These are phyloP conservation scores for Thraustochytrium striatum DNA, from an alignment of 352 stramenopile genomes.

Conservation along the genomic window DNA sequence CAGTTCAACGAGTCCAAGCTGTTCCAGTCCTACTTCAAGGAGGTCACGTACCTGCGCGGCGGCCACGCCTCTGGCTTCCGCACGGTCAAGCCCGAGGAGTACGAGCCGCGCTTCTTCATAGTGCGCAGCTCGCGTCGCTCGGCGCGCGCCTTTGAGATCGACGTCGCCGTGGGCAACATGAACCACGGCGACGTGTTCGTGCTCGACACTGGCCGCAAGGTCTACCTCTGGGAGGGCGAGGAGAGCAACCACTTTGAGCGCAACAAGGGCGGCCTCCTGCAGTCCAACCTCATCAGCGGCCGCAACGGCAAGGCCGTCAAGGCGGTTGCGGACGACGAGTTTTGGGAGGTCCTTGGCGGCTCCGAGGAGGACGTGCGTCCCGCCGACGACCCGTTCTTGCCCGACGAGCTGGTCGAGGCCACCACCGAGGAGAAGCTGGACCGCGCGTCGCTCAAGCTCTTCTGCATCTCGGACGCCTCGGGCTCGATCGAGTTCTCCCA, in stretches of 20 bases:
- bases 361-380: slow-evolving; percentile 61
- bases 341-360: slow-evolving; percentile 85
- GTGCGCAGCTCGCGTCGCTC: slow-evolving; percentile 78
- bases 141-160: slow-evolving; percentile 76
- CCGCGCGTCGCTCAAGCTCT: slow-evolving; percentile 67
- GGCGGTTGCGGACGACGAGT: slow-evolving; percentile 82
- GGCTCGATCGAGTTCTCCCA: slow-evolving; percentile 63
- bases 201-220: slow-evolving; percentile 79
- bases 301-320: slow-evolving; percentile 66
- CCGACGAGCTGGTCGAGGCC: slow-evolving; percentile 54
- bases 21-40: slow-evolving; percentile 90
- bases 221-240: slow-evolving; percentile 70
- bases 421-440: slow-evolving; percentile 60
- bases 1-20: slow-evolving; percentile 64
- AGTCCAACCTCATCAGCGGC: slow-evolving; percentile 76
- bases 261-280: slow-evolving; percentile 77
- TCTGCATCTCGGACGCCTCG: slow-evolving; percentile 68
- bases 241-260: slow-evolving; percentile 79
- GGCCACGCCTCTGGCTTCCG: slow-evolving; percentile 87
- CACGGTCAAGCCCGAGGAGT: slow-evolving; percentile 77
- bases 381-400: slow-evolving; percentile 8
- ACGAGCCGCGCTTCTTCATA: slow-evolving; percentile 71
- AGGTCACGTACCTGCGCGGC: slow-evolving; percentile 83
- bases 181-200: slow-evolving; percentile 90
- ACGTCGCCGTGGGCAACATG: slow-evolving; percentile 69